Evolutionary conservation across 495 filamentous ascomycete genomes (phyloP).

Genomic region (Terfezia claveryi): DNA sequence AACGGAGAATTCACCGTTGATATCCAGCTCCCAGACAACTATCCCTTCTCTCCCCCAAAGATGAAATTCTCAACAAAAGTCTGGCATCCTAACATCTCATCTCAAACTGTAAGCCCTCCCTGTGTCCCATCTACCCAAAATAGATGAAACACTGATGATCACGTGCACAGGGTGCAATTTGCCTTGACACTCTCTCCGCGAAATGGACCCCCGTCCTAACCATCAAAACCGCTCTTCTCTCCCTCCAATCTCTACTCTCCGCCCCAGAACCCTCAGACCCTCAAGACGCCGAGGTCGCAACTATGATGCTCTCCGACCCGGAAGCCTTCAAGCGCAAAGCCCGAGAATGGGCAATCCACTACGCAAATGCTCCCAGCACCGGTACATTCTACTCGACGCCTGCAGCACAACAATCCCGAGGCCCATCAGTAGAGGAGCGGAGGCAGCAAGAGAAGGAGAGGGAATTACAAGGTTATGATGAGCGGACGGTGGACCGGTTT

Average conservation of each 20-base stretch:
- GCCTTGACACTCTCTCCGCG: constrained; percentile 72
- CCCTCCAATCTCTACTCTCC: constrained; percentile 77
- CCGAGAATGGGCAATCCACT: constrained; percentile 67
- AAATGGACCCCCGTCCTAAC: constrained; percentile 92
- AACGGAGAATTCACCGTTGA: constrained; percentile 67
- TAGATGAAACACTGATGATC: not conserved
- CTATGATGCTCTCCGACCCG: constrained; percentile 62
- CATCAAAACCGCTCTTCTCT: constrained; percentile 84
- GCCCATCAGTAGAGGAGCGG: not conserved
- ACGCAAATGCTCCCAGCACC: constrained; percentile 55
- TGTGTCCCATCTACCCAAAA: not conserved
- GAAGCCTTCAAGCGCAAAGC: constrained; percentile 64
- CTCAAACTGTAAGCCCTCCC: constrained; percentile 52
- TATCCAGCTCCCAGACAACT: constrained; percentile 68
- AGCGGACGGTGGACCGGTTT: constrained; percentile 70
- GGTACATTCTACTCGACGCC: not conserved
- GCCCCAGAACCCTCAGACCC: constrained; percentile 91
- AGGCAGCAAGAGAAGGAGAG: constrained; percentile 1
- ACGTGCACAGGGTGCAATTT: constrained; percentile 67
- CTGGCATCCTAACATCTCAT: constrained; percentile 96
- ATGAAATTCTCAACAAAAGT: constrained; percentile 93
- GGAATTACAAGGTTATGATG: constrained; percentile 80
- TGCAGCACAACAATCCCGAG: not conserved
- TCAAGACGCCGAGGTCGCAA: constrained; percentile 87
- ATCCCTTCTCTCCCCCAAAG: constrained; percentile 76